Percentiles rank a stretch among this genome's conserved stretches.
Conservation (phyloP, 176 grass and related monocot species). For the Triticum turgidum region DNA sequence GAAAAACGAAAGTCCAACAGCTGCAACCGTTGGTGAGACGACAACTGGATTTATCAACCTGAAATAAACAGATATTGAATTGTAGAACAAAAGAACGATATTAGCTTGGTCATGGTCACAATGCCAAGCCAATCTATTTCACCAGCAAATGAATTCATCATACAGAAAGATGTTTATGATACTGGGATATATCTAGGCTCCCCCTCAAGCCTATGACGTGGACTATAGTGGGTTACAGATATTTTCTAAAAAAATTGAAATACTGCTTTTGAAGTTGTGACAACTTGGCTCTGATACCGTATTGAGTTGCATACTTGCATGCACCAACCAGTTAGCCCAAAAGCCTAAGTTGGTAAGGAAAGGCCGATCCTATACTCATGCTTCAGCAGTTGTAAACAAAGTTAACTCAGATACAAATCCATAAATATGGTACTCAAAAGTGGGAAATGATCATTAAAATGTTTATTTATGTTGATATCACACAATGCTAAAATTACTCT, state of each 20-base stretch:
- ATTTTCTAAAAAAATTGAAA: background rate
- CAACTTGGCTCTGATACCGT: background rate
- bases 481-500: background rate
- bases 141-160: conserved; percentile 6
- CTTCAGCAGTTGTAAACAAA: background rate
- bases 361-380: background rate
- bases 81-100: background rate
- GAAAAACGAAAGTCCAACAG: conserved; percentile 96
- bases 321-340: background rate
- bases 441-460: background rate
- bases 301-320: background rate
- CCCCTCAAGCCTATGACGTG: background rate
- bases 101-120: background rate
- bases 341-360: background rate
- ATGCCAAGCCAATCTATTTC: background rate
- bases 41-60: conserved; percentile 98
- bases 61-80: conserved; percentile 36
- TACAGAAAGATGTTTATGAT: background rate
- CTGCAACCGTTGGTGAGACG: conserved; percentile 86
- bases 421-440: conserved; percentile 10
- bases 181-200: background rate
- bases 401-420: background rate
- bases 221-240: background rate
- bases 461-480: background rate
- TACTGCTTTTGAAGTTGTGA: background rate